Percentiles rank a stretch among this genome's conserved stretches.
Conservation (phyloP, 805 yeast species). For the Kurtzmaniella fragi region DNA sequence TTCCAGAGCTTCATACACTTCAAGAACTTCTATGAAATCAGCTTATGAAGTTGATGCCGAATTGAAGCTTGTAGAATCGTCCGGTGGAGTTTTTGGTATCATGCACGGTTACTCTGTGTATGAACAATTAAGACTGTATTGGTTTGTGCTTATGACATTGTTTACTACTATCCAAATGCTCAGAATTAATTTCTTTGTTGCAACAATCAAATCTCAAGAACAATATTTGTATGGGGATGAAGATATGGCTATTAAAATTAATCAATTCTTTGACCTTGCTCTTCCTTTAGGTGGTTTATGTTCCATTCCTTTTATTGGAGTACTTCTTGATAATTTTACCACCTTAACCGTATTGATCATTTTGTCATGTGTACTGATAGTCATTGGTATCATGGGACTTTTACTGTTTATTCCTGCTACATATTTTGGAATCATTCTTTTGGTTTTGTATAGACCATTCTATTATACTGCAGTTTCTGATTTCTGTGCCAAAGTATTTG, state of each 20-base stretch:
- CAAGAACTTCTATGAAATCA: constrained; percentile 46
- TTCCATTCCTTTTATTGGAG: constrained; percentile 84
- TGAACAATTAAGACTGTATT: constrained; percentile 53
- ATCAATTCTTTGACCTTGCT: constrained; percentile 77
- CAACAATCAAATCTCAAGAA: constrained; percentile 83
- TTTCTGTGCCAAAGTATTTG: constrained; percentile 88
- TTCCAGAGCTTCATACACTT: constrained; percentile 28
- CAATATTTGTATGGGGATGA: constrained; percentile 56
- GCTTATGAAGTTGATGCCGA: constrained; percentile 66
- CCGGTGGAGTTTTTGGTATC: constrained; percentile 74
- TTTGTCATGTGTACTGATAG: constrained; percentile 49
- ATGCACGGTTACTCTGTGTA: constrained; percentile 58
- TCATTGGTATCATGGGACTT: constrained; percentile 70
- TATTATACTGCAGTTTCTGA: constrained; percentile 92
- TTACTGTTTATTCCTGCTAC: constrained; percentile 53
- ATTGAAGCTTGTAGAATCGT: constrained; percentile 41
- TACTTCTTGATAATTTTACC: constrained; percentile 67
- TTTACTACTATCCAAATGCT: constrained; percentile 88
- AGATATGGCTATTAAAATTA: constrained; percentile 50
- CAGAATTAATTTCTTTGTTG: constrained; percentile 87
- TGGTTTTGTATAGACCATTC: constrained; percentile 86
- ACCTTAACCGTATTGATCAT: constrained; percentile 54
- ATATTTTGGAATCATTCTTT: constrained; percentile 59
- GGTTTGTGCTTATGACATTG: constrained; percentile 74
- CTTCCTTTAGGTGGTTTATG: constrained; percentile 84